phyloP scores from a whole-genome alignment of 2,329 filamentous ascomycete genomes.

The Xylariaceae sp. region DNA sequence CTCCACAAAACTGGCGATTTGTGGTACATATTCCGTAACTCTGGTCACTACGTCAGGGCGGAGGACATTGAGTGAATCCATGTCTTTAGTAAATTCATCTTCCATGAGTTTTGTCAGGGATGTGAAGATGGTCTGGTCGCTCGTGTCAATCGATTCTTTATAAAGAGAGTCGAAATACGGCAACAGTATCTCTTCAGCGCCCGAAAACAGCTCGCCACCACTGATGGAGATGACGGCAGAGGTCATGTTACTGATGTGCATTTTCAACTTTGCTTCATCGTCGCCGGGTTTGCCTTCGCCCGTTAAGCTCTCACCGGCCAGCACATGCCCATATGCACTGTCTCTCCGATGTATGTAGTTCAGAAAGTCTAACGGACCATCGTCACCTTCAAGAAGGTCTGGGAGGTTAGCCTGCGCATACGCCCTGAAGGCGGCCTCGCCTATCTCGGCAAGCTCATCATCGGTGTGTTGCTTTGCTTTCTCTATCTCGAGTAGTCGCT shows the following conservation, averaged over 20 bases:
- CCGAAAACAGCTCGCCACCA: conserved; percentile 48
- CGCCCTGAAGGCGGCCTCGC: conserved; percentile 49
- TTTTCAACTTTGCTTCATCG: conserved; percentile 81
- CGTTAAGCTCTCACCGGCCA: conserved; percentile 52
- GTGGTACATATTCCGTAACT: conserved; percentile 86
- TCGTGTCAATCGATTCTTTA: conserved; percentile 58
- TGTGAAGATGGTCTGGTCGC: conserved; percentile 72
- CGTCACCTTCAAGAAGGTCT: conserved; percentile 43
- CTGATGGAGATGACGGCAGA: conserved; percentile 48
- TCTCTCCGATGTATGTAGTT: conserved; percentile 51
- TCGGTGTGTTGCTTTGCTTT: conserved; percentile 61
- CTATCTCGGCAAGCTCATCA: conserved; percentile 45
- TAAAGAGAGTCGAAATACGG: conserved; percentile 75
- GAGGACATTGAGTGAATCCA: conserved; percentile 80
- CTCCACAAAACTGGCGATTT: conserved; percentile 83
- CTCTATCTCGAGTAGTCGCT: conserved; percentile 74
- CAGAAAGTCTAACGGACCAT: conserved; percentile 42
- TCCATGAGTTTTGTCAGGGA: conserved; percentile 83
- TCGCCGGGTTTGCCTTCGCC: conserved; percentile 63
- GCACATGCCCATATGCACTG: conserved; percentile 49
- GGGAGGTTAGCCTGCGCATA: conserved; percentile 56
- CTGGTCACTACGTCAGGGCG: conserved; percentile 77
- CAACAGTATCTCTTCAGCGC: conserved; percentile 64
- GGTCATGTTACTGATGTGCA: conserved; percentile 70
- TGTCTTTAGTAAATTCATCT: conserved; percentile 80